These are phyloP conservation scores for Colletotrichum theobromicola DNA, from an alignment of 2,329 filamentous ascomycete species.

Conservation along the genomic window DNA sequence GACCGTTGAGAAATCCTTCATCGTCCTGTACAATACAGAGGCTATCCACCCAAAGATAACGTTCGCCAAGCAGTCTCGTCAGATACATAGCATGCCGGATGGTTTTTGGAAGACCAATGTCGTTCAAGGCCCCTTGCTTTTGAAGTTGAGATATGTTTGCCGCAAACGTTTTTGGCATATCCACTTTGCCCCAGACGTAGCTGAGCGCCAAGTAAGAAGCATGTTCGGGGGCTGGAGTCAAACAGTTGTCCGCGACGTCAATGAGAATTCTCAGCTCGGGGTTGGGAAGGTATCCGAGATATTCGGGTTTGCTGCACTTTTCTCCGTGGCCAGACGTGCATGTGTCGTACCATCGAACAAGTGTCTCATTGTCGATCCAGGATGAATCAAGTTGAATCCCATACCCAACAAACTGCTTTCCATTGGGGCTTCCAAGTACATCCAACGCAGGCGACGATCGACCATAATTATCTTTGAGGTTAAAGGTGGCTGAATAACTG, in stretches of 20 bases:
- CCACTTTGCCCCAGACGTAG: background rate
- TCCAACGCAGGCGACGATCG: background rate
- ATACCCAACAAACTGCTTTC: background rate
- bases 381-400: background rate
- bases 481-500: background rate
- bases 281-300: background rate
- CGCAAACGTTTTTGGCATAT: background rate
- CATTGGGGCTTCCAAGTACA: background rate
- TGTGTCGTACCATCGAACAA: background rate
- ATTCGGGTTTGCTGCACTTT: background rate
- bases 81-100: background rate
- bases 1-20: background rate
- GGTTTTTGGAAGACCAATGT: background rate
- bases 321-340: background rate
- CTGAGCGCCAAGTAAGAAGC: background rate
- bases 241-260: background rate
- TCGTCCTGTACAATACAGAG: background rate
- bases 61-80: background rate
- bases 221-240: background rate
- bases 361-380: background rate
- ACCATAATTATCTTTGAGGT: background rate
- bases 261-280: background rate
- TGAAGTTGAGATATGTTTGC: background rate
- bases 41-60: background rate
- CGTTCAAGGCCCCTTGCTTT: background rate